Base-by-base conservation (phyloP, 768 basidiomycete species). In the Pisolithus orientalis region DNA sequence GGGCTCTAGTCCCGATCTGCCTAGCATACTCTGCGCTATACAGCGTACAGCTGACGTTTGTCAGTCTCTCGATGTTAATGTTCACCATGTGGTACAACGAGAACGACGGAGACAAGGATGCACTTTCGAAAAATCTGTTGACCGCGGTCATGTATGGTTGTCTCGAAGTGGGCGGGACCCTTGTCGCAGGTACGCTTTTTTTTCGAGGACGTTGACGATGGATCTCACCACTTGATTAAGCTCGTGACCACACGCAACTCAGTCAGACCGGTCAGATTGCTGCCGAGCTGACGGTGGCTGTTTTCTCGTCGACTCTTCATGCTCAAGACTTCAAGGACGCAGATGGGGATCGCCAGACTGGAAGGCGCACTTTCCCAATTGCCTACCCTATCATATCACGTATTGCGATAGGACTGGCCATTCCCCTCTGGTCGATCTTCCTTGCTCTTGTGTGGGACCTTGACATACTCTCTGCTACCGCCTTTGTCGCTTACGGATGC, bases 291-390 rank as follows among this genome's bases (percentile, higher is more conserved):
- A 75, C 72, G 25, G 63, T 69, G 7, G 64, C 65, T 0, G 69
- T 76, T 14, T 68, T 77, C 34, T 59, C 71, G 2, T 76, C 77
- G 0, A 79, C 77, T 4, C 72, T 77, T 10, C 76, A 78, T 21
- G 70, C 74, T 2, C 75, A 78, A 59, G 78, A 79, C 52, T 79
- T 75, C 52, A 66, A 72, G 28, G 78, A 79, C 49, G 57, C 70
- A 13, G 63, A 65, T n/a, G 77, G 77, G 0, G 78, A 79, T 46
- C 57, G 59, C 5, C 46, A 64, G n/a, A 62, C 64, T 0, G 73
- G 73, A 1, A 67, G 77, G 4, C 21, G 63, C 1, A 79, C 77
- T 0, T 58, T 79, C 24, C 77, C 77, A 1, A 74, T 79, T 48
- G 67, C 70, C 31, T 69, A 71, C 32, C 78, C 78, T 1, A 52